Conservation (phyloP, 768 basidiomycete species). For the Boletales sp. region DNA sequence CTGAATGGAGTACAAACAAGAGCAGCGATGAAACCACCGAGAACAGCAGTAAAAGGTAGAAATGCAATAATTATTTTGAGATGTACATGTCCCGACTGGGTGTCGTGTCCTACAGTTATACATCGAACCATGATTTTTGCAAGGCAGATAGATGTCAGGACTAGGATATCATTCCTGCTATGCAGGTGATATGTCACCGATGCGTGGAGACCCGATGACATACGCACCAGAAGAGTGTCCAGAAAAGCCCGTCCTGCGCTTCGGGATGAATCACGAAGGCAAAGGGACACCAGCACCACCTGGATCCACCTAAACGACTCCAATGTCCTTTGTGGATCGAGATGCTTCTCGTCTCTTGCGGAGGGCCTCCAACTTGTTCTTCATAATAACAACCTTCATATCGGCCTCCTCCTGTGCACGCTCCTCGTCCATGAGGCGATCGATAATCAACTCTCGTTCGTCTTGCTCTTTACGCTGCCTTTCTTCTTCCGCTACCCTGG, state of each 20-base stretch:
- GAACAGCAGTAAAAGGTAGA: neutral
- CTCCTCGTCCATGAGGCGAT: constrained; percentile 80
- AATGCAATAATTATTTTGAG: too few relatives aligned
- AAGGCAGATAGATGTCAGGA: too few relatives aligned
- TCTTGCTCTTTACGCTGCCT: constrained; percentile 58
- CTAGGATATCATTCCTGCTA: too few relatives aligned
- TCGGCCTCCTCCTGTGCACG: constrained; percentile 87
- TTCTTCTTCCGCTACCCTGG: constrained; percentile 30
- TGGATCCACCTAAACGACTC: constrained; percentile 7
- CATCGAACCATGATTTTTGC: too few relatives aligned
- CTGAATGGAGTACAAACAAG: constrained; percentile 40
- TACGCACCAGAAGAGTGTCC: too few relatives aligned
- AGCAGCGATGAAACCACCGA: neutral
- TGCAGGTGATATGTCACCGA: too few relatives aligned
- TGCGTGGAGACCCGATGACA: too few relatives aligned
- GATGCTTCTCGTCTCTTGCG: constrained; percentile 42
- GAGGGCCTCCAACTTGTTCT: constrained; percentile 60
- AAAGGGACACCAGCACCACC: neutral
- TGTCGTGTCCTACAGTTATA: too few relatives aligned
- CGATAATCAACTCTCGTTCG: constrained; percentile 82
- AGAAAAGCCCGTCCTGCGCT: too few relatives aligned
- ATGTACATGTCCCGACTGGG: too few relatives aligned
- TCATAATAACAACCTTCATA: constrained; percentile 63
- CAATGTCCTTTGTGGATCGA: constrained; percentile 18
- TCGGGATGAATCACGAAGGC: too few relatives aligned